Base-by-base conservation (phyloP, 2,329 filamentous ascomycete genomes). In the Penicillium sp. region DNA sequence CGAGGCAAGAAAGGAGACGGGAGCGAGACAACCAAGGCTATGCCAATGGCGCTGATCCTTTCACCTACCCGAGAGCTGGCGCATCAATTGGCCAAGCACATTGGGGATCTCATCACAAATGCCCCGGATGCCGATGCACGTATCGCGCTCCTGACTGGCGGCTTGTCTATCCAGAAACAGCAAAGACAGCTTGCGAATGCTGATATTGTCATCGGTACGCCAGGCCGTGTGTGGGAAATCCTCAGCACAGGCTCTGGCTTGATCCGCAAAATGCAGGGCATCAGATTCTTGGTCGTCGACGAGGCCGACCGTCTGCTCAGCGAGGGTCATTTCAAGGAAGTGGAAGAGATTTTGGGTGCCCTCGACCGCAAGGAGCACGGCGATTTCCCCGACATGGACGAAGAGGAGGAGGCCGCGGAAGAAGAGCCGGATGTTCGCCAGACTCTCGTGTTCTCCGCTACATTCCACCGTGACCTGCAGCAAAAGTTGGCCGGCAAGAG, bases 361-460 rank as follows among this genome's bases (percentile, higher is more conserved):
- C 79, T 99, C 10, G 92, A 97, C 69, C 83, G 88, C 31, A 79
- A 84, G 41, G 81, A 84, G 22, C 81, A 70, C n/a, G 71, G 70
- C 22, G 72, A 71, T 14, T 63, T 71, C 31, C 67, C 67, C 1
- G 73, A 72, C 15, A 63, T 59, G 17, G 66, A 71, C 35, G 67
- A 72, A 12, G 61, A 71, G 39, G 64, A 69, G 2, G 64, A 69
- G 2, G 56, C 63, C n/a, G 81, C 82, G 1, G 80, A 83, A 4
- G 80, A 83, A 10, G 76, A 80, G 0, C 69, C 76, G 6, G 59
- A 65, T 10, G 62, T 43, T 71, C 84, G 94, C 42, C 95, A 99
- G 73, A 98, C 93, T 0, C 84, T 99, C 0, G 92, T 99, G 20
- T 99, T 99, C 76, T 98, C 95, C 0, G 95, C 95, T 0, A 99